Conservation (phyloP, 257 asterid genomes). For the Asclepias syriaca region DNA sequence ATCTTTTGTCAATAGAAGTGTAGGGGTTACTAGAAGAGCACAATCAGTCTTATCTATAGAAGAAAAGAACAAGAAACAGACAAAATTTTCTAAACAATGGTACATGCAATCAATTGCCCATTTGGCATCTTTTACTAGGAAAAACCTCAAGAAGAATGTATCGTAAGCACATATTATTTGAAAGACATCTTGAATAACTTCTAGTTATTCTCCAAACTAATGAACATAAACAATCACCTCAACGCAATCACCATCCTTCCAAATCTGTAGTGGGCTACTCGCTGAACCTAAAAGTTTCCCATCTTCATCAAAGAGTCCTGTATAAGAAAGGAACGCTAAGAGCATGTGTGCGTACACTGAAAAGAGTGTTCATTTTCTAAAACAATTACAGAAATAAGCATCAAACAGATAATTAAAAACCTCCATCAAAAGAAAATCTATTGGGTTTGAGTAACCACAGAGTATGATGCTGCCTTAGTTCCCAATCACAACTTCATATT, state of each 20-base stretch:
- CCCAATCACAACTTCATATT: neutral
- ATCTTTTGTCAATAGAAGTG: neutral
- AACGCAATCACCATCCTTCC: constrained; percentile 91
- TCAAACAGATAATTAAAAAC: neutral
- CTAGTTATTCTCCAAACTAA: neutral
- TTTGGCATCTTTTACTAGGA: neutral
- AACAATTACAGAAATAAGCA: neutral
- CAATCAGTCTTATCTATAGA: neutral
- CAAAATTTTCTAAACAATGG: neutral
- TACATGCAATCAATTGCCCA: neutral
- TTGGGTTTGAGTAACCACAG: too few species aligned
- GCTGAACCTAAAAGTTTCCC: constrained; percentile 75
- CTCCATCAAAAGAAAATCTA: neutral
- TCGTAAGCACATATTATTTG: neutral
- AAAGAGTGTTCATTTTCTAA: neutral
- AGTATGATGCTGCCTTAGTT: neutral
- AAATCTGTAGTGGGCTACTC: constrained; percentile 91
- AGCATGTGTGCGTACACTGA: neutral
- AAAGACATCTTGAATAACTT: neutral
- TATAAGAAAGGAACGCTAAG: constrained; percentile 16
- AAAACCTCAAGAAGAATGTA: neutral
- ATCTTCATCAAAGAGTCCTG: constrained; percentile 70
- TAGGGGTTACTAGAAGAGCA: neutral
- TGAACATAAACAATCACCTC: constrained; percentile 47
- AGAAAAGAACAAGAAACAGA: neutral